Conservation (phyloP, 305 asterid genomes). For the Solanum hybrid region DNA sequence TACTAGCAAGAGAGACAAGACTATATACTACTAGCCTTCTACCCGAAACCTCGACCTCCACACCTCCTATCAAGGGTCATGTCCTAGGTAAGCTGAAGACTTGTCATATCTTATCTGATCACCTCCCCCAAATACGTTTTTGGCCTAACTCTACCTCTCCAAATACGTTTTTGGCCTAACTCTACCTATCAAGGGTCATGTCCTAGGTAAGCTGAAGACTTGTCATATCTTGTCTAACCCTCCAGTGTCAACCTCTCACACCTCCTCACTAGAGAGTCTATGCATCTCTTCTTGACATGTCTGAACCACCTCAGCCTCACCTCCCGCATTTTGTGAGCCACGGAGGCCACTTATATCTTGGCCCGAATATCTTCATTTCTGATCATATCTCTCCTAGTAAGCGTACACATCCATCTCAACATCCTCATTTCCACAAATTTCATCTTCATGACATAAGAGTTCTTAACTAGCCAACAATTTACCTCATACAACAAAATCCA, state of each 20-base stretch:
- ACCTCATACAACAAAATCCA: neutral
- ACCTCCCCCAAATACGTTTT: neutral
- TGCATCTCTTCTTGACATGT: neutral
- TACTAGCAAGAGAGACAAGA: neutral
- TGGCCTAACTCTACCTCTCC: neutral
- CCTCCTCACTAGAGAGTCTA: neutral
- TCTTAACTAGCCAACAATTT: neutral
- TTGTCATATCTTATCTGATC: neutral
- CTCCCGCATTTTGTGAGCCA: neutral
- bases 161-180: too few relatives aligned
- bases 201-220: too few relatives aligned
- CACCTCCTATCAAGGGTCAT: neutral
- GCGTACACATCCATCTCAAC: neutral
- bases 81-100: neutral
- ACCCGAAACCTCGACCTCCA: neutral
- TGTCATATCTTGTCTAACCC: too few relatives aligned
- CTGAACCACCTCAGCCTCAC: neutral
- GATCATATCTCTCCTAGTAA: neutral
- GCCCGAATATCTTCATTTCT: neutral
- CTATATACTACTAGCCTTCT: neutral
- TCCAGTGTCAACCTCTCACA: neutral
- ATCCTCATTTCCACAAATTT: neutral
- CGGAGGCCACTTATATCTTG: neutral
- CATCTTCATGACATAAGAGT: neutral
- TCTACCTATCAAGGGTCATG: neutral